Evolutionary conservation across 345 rosid species (phyloP).

Genomic region (Heritiera littoralis): DNA sequence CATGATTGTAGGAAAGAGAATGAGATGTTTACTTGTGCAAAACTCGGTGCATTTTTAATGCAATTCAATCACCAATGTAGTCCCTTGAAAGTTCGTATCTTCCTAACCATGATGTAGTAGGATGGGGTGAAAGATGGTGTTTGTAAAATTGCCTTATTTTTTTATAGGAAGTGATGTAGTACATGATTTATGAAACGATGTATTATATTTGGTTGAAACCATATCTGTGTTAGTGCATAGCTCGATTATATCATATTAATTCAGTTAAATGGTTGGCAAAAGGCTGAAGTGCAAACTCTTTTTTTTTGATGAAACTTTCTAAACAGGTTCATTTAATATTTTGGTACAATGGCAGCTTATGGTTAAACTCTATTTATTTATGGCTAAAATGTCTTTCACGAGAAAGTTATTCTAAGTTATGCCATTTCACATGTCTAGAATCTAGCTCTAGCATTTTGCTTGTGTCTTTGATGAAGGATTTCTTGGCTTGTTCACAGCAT

Average conservation of each 20-base stretch:
- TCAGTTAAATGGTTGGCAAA: neutral
- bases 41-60: neutral
- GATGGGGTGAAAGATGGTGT: neutral
- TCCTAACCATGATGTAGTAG: neutral
- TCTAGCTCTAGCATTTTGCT: neutral
- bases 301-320: neutral
- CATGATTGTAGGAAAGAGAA: conserved; percentile 5
- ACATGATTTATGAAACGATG: neutral
- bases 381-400: neutral
- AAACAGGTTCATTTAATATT: neutral
- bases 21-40: neutral
- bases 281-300: neutral
- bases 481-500: neutral
- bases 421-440: neutral
- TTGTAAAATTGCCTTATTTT: too few relatives aligned
- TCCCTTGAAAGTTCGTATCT: conserved; percentile 2
- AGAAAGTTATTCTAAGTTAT: neutral
- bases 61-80: neutral
- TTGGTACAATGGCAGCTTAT: neutral
- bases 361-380: neutral
- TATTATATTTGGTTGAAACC: neutral
- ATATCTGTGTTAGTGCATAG: neutral
- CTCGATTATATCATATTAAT: neutral
- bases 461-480: neutral
- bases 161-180: neutral